These are phyloP conservation scores for Fusarium mangiferae DNA, from an alignment of 2,329 filamentous ascomycete species.

Conservation along the genomic window DNA sequence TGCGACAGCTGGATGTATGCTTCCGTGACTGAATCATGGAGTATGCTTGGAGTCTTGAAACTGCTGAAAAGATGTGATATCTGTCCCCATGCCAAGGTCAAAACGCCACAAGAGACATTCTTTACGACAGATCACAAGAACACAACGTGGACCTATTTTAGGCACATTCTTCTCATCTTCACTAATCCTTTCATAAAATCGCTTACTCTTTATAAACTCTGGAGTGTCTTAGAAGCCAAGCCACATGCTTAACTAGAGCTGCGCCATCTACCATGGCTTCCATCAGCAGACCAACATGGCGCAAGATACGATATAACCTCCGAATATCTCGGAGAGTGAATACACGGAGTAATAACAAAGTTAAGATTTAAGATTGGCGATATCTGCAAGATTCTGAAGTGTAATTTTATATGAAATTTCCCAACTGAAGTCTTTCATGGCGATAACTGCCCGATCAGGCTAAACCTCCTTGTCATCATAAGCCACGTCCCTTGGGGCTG, in stretches of 20 bases:
- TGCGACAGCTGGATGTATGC: neutral
- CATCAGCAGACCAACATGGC: neutral
- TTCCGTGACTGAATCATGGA: neutral
- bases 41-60: neutral
- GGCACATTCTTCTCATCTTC: neutral
- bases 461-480: constrained; percentile 6
- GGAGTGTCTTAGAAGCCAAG: constrained; percentile 1
- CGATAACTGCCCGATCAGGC: constrained; percentile 19
- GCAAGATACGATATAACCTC: neutral
- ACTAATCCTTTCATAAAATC: neutral
- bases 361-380: neutral
- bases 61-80: neutral
- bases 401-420: neutral
- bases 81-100: neutral
- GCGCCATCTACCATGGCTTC: neutral
- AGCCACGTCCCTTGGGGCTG: constrained; percentile 6
- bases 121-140: neutral
- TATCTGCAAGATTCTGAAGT: neutral
- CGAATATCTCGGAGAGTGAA: neutral
- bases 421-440: constrained; percentile 8
- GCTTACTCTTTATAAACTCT: neutral
- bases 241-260: constrained; percentile 4
- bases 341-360: neutral
- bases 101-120: neutral
- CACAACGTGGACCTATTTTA: neutral